Percentiles rank a stretch among this genome's conserved stretches.
These are phyloP conservation scores for Epichloe festucae DNA, from an alignment of 2,329 filamentous ascomycete species.

Conservation along the genomic window DNA sequence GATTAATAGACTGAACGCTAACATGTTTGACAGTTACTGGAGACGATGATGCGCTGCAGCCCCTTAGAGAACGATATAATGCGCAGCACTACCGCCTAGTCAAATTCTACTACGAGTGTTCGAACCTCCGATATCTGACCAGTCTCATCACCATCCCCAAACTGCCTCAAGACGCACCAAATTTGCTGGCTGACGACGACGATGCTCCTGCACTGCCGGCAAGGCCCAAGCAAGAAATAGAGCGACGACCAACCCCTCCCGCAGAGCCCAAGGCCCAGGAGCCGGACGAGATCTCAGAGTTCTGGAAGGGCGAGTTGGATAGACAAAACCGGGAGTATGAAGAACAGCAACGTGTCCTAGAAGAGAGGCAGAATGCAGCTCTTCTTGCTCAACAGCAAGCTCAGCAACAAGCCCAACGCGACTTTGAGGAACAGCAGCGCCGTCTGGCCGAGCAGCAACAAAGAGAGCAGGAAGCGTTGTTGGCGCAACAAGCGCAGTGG, in stretches of 20 bases:
- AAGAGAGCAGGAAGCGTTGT: conserved; percentile 77
- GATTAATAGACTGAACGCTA: conserved; percentile 5
- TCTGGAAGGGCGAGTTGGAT: conserved; percentile 90
- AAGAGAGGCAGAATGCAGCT: conserved; percentile 74
- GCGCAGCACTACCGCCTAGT: conserved; percentile 93
- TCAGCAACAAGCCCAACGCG: conserved; percentile 71
- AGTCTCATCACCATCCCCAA: conserved; percentile 94
- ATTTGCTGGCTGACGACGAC: conserved; percentile 73
- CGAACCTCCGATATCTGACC: conserved; percentile 90
- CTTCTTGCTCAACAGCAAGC: conserved; percentile 71
- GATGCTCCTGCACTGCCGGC: conserved; percentile 70
- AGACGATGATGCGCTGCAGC: conserved; percentile 83
- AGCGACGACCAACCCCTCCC: conserved; percentile 54
- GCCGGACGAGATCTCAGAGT: conserved; percentile 90
- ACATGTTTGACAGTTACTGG: conserved; percentile 53
- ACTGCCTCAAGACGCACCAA: conserved; percentile 86
- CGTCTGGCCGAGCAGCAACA: conserved; percentile 78
- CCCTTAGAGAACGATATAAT: conserved; percentile 78
- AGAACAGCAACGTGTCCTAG: conserved; percentile 78
- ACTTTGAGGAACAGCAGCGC: conserved; percentile 95
- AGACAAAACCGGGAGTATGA: conserved; percentile 91
- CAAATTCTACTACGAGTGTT: conserved; percentile 98
- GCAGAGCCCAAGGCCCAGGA: conserved; percentile 59
- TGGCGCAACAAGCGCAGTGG: conserved; percentile 79
- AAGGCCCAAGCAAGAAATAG: conserved; percentile 64